Evolutionary conservation across 805 yeast species (phyloP).

Genomic region (Ogataea salicorniae): DNA sequence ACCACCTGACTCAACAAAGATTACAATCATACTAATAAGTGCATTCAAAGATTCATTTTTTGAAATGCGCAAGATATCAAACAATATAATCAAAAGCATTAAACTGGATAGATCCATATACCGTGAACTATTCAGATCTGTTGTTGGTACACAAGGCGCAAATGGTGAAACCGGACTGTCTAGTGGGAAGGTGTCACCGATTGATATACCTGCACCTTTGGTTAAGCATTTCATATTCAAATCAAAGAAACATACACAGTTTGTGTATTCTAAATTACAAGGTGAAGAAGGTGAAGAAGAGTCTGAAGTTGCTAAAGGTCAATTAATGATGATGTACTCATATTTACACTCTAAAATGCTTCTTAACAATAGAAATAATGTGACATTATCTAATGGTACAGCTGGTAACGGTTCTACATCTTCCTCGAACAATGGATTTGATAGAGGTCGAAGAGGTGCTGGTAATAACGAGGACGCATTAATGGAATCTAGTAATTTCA

Average conservation of each 20-base stretch:
- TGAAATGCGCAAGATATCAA: constrained; percentile 60
- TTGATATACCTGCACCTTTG: constrained; percentile 50
- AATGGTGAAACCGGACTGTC: constrained; percentile 26
- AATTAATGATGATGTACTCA: constrained; percentile 26
- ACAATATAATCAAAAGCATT: constrained; percentile 42
- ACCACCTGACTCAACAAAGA: constrained; percentile 23
- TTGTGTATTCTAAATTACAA: constrained; percentile 30
- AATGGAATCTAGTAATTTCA: constrained; percentile 18
- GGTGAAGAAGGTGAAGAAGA: constrained; percentile 14
- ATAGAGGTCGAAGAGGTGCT: neutral
- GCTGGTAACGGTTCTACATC: neutral
- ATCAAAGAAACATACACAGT: constrained; percentile 63
- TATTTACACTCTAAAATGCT: constrained; percentile 21
- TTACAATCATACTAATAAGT: constrained; percentile 45
- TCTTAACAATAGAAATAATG: constrained; percentile 5
- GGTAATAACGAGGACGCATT: constrained; percentile 1
- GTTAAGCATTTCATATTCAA: constrained; percentile 81
- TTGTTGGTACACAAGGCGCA: constrained; percentile 27
- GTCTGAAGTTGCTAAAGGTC: constrained; percentile 16
- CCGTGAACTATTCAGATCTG: constrained; percentile 24
- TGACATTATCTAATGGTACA: too few relatives aligned
- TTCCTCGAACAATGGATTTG: neutral
- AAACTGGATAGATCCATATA: constrained; percentile 31
- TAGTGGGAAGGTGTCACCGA: constrained; percentile 38
- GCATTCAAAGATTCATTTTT: constrained; percentile 77